Evolutionary conservation across 805 yeast species (phyloP), one percentile per base, ranked within the genome.

Genomic region (Priceomyces haplophilus): DNA sequence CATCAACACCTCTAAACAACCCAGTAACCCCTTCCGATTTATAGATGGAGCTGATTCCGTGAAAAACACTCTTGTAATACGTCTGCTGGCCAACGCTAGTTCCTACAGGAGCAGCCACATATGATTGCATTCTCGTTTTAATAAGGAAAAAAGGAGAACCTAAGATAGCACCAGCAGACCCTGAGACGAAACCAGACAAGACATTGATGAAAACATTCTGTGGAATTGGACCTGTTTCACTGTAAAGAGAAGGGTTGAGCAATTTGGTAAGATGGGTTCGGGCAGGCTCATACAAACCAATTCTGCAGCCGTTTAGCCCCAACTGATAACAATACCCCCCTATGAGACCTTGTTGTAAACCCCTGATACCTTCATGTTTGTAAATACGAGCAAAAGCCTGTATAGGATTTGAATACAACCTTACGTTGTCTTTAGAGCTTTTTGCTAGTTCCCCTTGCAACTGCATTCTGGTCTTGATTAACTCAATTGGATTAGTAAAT

Each of bases 121-220:
- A 93, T 2, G 97, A 85, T 69, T 93, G 99, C 95, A 93, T 88
- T 72, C 99, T 78, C 1, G 97, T 95, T 69, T 93, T 93, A 52
- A 93, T 81, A 52, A 93, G 76, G 61, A 87, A 93, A 58, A 93
- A 78, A 8, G 99, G 99, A 2, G 96, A 88, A 3, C 97, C 96
- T 30, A 86, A 54, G 21, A 85, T 67, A 13, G 97, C 97, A 45
- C 98, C 99, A 34, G 88, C 82, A 17, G 84, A 77, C 44, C 99
- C 99, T 2, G 96, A 83, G 3, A 78, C 51, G 6, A 87, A 86
- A 50, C 98, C 99, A 1, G 96, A 76, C 25, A 73, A 58, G 13
- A 91, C 83, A 55, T 89, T 90, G 34, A 91, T 76, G 19, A 67
- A 65, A 44, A 72, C 55, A 42, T 53, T 59, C 46, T 64, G 75